Base-by-base conservation (phyloP, 177 flowering plant species). In the Vitis hybrid region DNA sequence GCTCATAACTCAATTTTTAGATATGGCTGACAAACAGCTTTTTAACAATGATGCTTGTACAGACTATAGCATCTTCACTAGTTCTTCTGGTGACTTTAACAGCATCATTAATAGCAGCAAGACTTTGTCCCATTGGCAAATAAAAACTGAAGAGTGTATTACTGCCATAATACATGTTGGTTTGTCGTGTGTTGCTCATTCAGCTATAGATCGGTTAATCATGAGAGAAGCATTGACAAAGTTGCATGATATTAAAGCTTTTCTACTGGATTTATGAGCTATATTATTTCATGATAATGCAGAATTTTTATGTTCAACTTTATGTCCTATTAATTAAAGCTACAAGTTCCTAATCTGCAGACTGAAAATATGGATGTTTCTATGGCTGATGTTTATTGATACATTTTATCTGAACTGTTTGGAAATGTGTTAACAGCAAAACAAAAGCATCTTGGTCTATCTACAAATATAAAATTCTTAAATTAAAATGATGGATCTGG, bases 161-260 rank as follows among this genome's bases (percentile, higher is more conserved):
- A 19, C 39, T 5, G 62, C 63, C 2, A 20, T 64, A 53, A 49
- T 71, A 20, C 52, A 14, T 14, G 22, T 53, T 8, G 69, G 69
- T 53, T 7, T 66, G 6, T 66, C 69, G 1, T 53, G 74, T 64
- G 62, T 64, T 39, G 68, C 68, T 57, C 33, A 48, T 31, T 20
- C 15, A 5, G 1, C 68, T 2, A 55, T 10, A 56, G 68, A 64
- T 20, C 74, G 74, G 2, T 64, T 64, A 48, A 62, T 67, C 53
- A 70, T 62, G 67, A 70, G 67, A 70, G 58, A 63, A 63, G 66
- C 72, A 11, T 22, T 51, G 5, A 51, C n/a, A 19, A 52, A 26
- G 68, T 12, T 65, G 58, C 58, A 10, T 20, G 58, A 51, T 15
- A 65, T 51, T 33, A 65, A 26, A 9, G 10, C 13, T n/a, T 2